Evolutionary conservation across 176 grass and related monocot genomes (phyloP), one percentile per base, ranked within the genome.

Genomic region (Pontederia paniculata): DNA sequence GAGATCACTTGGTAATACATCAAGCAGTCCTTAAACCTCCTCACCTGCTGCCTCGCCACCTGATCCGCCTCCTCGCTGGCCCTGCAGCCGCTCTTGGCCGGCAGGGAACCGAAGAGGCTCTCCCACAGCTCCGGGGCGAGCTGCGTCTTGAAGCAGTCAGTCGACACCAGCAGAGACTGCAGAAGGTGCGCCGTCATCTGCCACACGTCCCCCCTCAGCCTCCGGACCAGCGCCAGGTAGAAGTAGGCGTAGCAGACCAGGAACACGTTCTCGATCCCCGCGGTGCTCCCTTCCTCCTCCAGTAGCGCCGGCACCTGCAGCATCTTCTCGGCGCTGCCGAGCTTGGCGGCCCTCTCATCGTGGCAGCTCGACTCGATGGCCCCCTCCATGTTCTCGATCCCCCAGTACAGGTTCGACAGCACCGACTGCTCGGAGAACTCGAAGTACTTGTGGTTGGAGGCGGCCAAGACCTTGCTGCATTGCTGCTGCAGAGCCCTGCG

Each of bases 1-100:
- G 78, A 81, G 19, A 97, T 80, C 10, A 97, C 93, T 81, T 81
- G 78, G 63, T 88, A 97, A 69, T 97, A 97, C 77, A 97, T 97
- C 58, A 97, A 69, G 86, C 93, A 97, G 72, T 86, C 78, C 72
- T 90, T 97, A 74, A 88, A 97, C 25, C 83, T 46, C 69, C 77
- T 66, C 23, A 76, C 93, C 16, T 77, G 77, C 47, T 80, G 59
- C 17, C 70, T 79, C 3, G 69, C 86, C 17, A 70, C 83, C 44
- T 76, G 77, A 12, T 87, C 79, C 53, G 61, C 56, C 23, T 62
- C 48, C 21, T 69, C 70, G 25, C 57, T 78, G 23, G 42, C 73
- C n/a, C 59, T 71, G 28, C 63, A 62, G 23, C 42, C 58, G 22
- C 60, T 9, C 9, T 15, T 19, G 28, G 51, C 58, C 17, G 21